A percentile compares a stretch with the other conserved stretches of the same genome.
Evolutionary conservation across 148 eudicot species (phyloP).

Genomic region (Simmondsia chinensis): DNA sequence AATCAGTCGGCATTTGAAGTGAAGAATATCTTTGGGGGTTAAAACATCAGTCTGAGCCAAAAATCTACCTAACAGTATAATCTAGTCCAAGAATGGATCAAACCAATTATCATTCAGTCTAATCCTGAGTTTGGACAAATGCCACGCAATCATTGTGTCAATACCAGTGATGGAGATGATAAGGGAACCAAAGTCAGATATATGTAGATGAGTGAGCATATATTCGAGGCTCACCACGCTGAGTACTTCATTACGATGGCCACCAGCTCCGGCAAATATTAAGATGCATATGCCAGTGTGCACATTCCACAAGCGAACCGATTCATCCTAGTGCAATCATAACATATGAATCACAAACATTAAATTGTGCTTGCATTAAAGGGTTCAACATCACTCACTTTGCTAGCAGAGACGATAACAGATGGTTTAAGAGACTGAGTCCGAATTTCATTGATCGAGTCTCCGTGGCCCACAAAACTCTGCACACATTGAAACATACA

Average conservation of each 20-base stretch:
- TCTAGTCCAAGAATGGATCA: no score
- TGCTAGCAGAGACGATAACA: slow-evolving; percentile 94
- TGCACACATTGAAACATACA: slow-evolving; percentile 22
- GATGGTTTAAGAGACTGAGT: slow-evolving; percentile 83
- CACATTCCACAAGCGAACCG: slow-evolving; percentile 97
- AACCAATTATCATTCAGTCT: no score
- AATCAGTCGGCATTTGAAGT: no score
- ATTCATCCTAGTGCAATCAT: slow-evolving; percentile 66
- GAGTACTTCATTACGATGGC: slow-evolving; percentile 96
- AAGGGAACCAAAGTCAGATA: no score
- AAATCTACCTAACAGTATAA: no score
- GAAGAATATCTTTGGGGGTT: no score
- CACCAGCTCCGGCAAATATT: slow-evolving; percentile 99
- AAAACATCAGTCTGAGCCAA: no score
- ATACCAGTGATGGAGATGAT: no score
- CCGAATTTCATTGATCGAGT: slow-evolving; percentile 87
- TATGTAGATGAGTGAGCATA: no score
- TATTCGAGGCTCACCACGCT: slow-evolving; percentile 65
- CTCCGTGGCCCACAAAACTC: slow-evolving; percentile 98
- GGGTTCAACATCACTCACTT: slow-evolving; percentile 40
- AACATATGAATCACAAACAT: slow-evolving; percentile 5
- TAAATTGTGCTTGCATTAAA: neutral
- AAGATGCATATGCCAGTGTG: slow-evolving; percentile 94
- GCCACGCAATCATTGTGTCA: no score
- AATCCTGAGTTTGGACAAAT: no score